Base-by-base conservation (phyloP, 345 rosid genomes). In the Syzygium grande region DNA sequence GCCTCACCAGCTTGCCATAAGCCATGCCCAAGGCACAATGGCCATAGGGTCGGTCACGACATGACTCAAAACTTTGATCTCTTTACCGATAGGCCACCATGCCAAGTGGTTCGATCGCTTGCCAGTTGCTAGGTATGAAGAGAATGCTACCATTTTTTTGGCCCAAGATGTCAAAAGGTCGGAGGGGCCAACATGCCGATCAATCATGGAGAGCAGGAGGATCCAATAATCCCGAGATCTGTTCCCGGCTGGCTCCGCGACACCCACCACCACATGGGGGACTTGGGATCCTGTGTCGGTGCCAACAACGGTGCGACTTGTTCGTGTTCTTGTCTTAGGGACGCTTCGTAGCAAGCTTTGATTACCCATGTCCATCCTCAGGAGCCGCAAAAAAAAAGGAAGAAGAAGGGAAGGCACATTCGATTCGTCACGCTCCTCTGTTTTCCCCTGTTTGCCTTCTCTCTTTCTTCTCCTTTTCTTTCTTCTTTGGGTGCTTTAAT, bases 61-160 rank as follows among this genome's bases (percentile, higher is more conserved):
- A 73, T 0, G 3, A 34, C 49, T 38, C 0, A 4, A 4, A 73
- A 21, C 14, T 19, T 0, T 3, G 0, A 73, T 73, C 2, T 5
- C 49, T 38, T 21, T 4, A 17, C 80, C 14, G 5, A 46, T 0
- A 17, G 12, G 43, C 78, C 30, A 7, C 43, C 2, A 2, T 59
- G 65, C 65, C 15, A 10, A 11, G 52, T 9, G 52, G 52, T 51
- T 51, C 52, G 11, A 51, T 51, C 52, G 11, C 52, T 51, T 51
- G 11, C 52, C 46, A 43, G 7, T 51, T 9, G 52, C 52, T 52
- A 4, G 54, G 54, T 52, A 4, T 5, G 15, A 9, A 55, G 58
- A 55, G 58, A 19, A 55, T 55, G 58, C 58, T 19, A 3, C 58
- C 55, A 53, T 53, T 16, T 53, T 17, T 53, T 16, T 16, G 55